Conservation (phyloP, 305 asterid genomes). For the Solanum hybrid region DNA sequence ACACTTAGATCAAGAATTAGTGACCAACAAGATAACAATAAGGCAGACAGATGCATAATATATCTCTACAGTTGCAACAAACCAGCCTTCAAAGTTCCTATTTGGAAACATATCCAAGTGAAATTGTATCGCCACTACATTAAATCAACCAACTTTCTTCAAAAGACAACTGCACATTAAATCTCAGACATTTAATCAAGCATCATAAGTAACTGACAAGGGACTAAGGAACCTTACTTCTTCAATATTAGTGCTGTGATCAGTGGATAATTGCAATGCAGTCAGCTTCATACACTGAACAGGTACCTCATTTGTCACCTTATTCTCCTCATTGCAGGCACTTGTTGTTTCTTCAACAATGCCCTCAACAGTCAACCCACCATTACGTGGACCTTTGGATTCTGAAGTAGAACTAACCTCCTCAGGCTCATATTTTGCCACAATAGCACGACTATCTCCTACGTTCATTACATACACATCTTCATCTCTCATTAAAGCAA, state of each 20-base stretch:
- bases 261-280: slow-evolving; percentile 90
- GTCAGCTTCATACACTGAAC: slow-evolving; percentile 42
- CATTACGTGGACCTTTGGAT: slow-evolving; percentile 24
- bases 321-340: slow-evolving; percentile 30
- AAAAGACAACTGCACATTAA: neutral
- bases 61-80: neutral
- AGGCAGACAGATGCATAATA: neutral
- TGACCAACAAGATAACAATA: neutral
- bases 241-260: slow-evolving; percentile 96
- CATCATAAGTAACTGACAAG: neutral
- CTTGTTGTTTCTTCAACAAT: slow-evolving; percentile 54
- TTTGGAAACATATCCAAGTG: neutral
- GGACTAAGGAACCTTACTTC: slow-evolving; percentile 42
- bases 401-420: slow-evolving; percentile 33
- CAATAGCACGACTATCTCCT: slow-evolving; percentile 97
- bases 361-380: slow-evolving; percentile 31
- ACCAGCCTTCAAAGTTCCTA: neutral
- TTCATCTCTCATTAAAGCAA: slow-evolving; percentile 86
- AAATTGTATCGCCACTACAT: neutral
- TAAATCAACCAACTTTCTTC: neutral
- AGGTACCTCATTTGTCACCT: slow-evolving; percentile 42
- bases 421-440: slow-evolving; percentile 59
- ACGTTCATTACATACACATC: slow-evolving; percentile 96
- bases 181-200: neutral
- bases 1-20: neutral